Evolutionary conservation across 139 green algal genomes (phyloP), one percentile per base, ranked within the genome.

Genomic region (Gonium pectorale): DNA sequence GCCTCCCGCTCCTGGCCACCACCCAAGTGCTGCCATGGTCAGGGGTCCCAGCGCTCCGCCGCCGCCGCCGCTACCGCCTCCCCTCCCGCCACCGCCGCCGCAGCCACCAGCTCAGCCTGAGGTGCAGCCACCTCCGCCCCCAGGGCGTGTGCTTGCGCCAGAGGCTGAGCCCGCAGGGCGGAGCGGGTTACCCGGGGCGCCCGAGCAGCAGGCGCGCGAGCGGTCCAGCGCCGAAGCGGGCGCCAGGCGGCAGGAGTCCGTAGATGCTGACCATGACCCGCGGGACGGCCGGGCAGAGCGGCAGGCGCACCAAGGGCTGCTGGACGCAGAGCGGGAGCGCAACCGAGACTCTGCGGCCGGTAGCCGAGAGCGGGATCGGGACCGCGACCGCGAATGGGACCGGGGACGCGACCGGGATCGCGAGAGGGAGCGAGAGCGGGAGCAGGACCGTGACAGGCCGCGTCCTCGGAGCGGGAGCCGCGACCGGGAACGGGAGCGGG

Each of bases 401-500:
- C 15, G n/a, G 21, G 15, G 56, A n/a, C 15, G 56, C 13, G 70
- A 64, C 31, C 46, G 70, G n/a, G 70, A 79, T 2, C 70, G 70
- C 52, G 70, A 46, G 17, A 3, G 46, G 21, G 70, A 29, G 56
- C 56, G 43, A 1, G 41, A 24, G 38, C 17, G 70, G 31, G 29
- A 37, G 29, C 43, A n/a, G 38, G 3, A 37, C 7, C 74, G 74
- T 0, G 74, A 81, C 9, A 59, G 56, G 74, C 74, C 56, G 38
- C 54, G 74, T 8, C 54, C 38, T 5, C 31, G 56, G 38, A 69
- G 74, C 13, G 26, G 74, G 5, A 70, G 74, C 38, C 56, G 54
- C 56, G 70, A 56, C 56, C 74, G 59, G 29, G 56, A 67, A 6
- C 72, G 72, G 52, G 72, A 81, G 5, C 74, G 74, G 26, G 74